Conservation (phyloP, 441 rosid species). For the Syzygium malaccense region DNA sequence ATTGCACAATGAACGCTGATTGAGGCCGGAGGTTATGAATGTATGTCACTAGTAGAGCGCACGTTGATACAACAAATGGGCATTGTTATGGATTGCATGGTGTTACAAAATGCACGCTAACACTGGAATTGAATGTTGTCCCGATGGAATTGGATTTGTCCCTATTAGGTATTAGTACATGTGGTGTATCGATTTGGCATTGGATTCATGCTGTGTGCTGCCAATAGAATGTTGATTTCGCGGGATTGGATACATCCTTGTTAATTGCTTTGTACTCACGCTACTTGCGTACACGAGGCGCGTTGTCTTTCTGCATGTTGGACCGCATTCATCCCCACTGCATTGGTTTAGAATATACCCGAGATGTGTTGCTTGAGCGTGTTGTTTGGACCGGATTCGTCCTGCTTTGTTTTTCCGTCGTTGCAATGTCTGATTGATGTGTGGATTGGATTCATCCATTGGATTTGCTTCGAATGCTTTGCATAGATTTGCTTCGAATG, state of each 20-base stretch:
- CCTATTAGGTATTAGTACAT: neutral
- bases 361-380: neutral
- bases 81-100: neutral
- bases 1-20: neutral
- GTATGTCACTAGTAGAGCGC: neutral
- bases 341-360: neutral
- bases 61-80: neutral
- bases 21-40: neutral
- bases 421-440: neutral
- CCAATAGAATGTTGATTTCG: neutral
- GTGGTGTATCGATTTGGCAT: neutral
- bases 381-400: neutral
- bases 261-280: neutral
- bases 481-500: neutral
- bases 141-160: neutral
- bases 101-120: neutral
- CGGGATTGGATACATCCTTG: neutral
- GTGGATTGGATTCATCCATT: neutral
- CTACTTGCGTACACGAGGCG: neutral
- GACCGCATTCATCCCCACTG: neutral
- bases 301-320: neutral
- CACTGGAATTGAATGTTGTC: neutral
- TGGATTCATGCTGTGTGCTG: neutral
- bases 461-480: neutral
- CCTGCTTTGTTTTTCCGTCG: neutral